Conservation (phyloP, 1,284 basidiomycete species). For the Moesziomyces parantarcticus region DNA sequence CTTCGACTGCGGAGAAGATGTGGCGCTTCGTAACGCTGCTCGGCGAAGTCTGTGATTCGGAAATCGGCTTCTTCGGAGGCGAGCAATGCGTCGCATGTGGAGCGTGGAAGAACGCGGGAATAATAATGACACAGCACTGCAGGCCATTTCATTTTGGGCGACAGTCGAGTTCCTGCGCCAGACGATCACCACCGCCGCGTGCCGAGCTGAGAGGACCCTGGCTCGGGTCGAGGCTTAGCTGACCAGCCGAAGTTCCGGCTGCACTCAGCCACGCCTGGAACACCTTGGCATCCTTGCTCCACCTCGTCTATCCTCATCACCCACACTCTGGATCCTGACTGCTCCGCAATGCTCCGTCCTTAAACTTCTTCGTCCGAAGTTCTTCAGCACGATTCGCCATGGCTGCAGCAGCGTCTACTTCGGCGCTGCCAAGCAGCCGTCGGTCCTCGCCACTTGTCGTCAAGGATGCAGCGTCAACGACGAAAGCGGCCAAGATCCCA, state of each 20-base stretch:
- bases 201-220: slow-evolving; percentile 18
- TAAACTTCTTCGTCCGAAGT: background rate
- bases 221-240: background rate
- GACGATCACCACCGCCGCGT: slow-evolving; percentile 18
- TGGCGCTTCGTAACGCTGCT: no score
- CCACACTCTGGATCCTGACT: background rate
- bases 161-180: slow-evolving; percentile 2
- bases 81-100: background rate
- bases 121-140: background rate
- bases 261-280: no score
- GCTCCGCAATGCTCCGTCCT: background rate
- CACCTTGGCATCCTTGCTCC: no score
- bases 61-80: background rate
- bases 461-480: background rate
- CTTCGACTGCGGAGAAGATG: no score
- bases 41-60: background rate
- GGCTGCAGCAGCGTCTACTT: background rate
- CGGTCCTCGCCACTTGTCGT: background rate
- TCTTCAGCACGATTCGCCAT: background rate
- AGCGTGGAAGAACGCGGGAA: background rate
- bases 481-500: slow-evolving; percentile 22
- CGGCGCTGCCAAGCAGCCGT: background rate
- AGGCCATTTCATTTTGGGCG: background rate
- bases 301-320: background rate
- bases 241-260: no score